Evolutionary conservation across 2,329 filamentous ascomycete species (phyloP).

Genomic region (Fusarium sp.): DNA sequence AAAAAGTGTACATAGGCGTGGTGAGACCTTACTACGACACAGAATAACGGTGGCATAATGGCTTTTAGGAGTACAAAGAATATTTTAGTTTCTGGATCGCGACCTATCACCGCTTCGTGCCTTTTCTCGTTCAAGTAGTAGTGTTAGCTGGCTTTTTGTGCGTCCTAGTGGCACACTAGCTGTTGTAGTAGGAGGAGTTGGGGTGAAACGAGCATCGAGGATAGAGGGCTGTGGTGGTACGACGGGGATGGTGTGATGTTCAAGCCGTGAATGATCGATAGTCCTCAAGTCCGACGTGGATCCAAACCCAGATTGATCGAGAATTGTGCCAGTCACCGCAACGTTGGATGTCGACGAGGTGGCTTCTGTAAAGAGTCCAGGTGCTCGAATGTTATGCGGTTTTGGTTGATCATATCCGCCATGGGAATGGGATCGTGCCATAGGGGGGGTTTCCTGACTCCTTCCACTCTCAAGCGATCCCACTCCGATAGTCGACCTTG

Average conservation of each 20-base stretch:
- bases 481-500: conserved; percentile 34
- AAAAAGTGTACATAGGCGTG: conserved; percentile 6
- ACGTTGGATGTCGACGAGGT: conserved; percentile 54
- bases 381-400: conserved; percentile 24
- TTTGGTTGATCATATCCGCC: conserved; percentile 41
- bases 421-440: conserved; percentile 48
- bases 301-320: conserved; percentile 50
- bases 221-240: conserved; percentile 40
- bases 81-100: conserved; percentile 40
- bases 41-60: background rate
- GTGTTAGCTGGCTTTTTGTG: conserved; percentile 68
- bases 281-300: conserved; percentile 43
- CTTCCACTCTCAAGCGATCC: conserved; percentile 37
- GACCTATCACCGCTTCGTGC: conserved; percentile 45
- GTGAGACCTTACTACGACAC: background rate
- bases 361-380: conserved; percentile 48
- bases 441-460: conserved; percentile 34
- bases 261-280: conserved; percentile 27
- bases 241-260: conserved; percentile 40
- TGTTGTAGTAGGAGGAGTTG: conserved; percentile 59
- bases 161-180: conserved; percentile 61
- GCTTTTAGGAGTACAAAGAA: conserved; percentile 11
- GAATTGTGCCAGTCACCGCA: conserved; percentile 55
- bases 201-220: conserved; percentile 54
- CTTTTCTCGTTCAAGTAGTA: conserved; percentile 65